A percentile compares a stretch with the other conserved stretches of the same genome.
phyloP scores from a whole-genome alignment of 2,329 filamentous ascomycete species.

The Tympanopsis confertula region DNA sequence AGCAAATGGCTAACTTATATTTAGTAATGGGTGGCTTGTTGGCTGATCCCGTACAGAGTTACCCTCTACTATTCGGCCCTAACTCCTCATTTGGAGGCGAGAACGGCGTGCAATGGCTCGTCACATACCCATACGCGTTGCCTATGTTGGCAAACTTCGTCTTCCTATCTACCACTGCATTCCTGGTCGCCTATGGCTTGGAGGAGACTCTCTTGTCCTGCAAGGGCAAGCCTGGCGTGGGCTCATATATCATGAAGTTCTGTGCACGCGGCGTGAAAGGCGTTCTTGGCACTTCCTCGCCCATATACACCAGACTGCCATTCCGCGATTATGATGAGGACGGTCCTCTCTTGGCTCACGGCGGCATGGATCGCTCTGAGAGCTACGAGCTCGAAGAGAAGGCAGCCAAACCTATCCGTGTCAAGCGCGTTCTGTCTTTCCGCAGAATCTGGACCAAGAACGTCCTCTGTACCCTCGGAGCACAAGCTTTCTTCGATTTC shows the following conservation, averaged over 20 bases:
- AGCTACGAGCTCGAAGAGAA: slow-evolving; percentile 5
- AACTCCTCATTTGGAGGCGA: slow-evolving; percentile 42
- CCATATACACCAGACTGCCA: slow-evolving; percentile 17
- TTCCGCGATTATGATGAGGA: slow-evolving; percentile 21
- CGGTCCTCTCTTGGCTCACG: slow-evolving; percentile 16
- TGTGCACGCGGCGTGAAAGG: slow-evolving; percentile 12
- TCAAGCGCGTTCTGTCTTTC: slow-evolving; percentile 21
- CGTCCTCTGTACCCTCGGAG: slow-evolving; percentile 40
- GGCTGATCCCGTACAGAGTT: slow-evolving; percentile 50
- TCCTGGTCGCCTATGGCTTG: slow-evolving; percentile 48
- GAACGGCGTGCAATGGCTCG: slow-evolving; percentile 51
- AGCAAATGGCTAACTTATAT: no score
- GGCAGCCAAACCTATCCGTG: slow-evolving; percentile 16
- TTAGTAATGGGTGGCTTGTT: slow-evolving; percentile 55
- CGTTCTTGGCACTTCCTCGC: slow-evolving; percentile 15
- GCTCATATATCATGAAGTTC: slow-evolving; percentile 7
- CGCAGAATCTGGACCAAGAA: slow-evolving; percentile 33
- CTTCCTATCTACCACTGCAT: slow-evolving; percentile 42
- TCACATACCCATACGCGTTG: slow-evolving; percentile 54
- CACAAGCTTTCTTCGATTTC: slow-evolving; percentile 59
- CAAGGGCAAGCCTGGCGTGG: slow-evolving; percentile 30
- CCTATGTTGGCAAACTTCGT: slow-evolving; percentile 56
- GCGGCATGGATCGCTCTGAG: not conserved
- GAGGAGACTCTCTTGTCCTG: slow-evolving; percentile 41
- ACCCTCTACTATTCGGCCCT: slow-evolving; percentile 52